Evolutionary conservation across 164 flowering plant genomes (phyloP).

Genomic region (Cinnamomum micranthum): DNA sequence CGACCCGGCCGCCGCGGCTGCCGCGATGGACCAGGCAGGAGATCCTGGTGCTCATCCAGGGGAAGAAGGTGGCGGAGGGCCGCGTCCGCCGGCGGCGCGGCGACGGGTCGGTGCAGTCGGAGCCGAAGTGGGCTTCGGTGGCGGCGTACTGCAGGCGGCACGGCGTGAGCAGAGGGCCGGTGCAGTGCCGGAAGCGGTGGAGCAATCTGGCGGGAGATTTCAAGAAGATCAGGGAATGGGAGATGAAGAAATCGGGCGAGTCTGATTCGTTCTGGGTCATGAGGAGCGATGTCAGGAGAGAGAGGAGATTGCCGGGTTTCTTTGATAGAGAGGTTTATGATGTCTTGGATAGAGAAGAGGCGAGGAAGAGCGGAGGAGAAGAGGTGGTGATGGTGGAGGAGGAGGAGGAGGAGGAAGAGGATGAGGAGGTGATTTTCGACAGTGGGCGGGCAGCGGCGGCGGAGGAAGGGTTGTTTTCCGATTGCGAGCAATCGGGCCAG

Average conservation of each 20-base stretch:
- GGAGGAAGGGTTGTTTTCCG: constrained; percentile 72
- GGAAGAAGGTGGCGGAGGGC: constrained; percentile 74
- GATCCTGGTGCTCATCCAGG: constrained; percentile 82
- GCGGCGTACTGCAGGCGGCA: constrained; percentile 74
- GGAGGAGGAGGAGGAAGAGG: constrained; percentile 6
- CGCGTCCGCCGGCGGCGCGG: constrained; percentile 44
- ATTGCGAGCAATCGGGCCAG: constrained; percentile 41
- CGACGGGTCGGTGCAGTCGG: constrained; percentile 38
- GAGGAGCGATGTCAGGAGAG: constrained; percentile 80
- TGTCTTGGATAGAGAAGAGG: constrained; percentile 40
- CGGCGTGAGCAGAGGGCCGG: constrained; percentile 86
- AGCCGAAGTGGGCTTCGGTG: constrained; percentile 91
- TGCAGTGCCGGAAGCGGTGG: constrained; percentile 96
- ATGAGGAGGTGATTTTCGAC: constrained; percentile 43
- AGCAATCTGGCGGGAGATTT: constrained; percentile 90
- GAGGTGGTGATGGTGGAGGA: not conserved
- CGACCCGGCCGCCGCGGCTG: constrained; percentile 48
- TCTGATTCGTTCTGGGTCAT: constrained; percentile 78
- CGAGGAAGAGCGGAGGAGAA: not conserved
- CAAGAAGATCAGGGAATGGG: constrained; percentile 90
- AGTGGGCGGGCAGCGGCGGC: constrained; percentile 58
- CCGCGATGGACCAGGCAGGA: constrained; percentile 98
- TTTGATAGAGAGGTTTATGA: constrained; percentile 86
- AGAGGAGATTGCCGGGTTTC: constrained; percentile 78
- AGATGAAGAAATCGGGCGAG: constrained; percentile 34